Base-by-base conservation (phyloP, 2,329 filamentous ascomycete species). In the Pseudopithomyces maydicus region DNA sequence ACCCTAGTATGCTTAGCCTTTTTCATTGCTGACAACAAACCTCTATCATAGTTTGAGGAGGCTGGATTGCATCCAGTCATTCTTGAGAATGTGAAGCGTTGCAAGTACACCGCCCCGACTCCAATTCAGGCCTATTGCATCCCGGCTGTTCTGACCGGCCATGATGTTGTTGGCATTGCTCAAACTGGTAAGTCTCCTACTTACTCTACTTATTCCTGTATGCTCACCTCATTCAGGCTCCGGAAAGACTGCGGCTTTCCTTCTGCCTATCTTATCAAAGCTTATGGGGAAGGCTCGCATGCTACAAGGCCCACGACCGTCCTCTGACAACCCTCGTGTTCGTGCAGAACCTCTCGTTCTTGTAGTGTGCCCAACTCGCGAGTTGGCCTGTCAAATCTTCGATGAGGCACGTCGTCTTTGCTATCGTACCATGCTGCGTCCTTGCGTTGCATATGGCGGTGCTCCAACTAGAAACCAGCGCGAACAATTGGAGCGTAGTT, bases 211-310 rank as follows among this genome's bases (percentile, higher is more conserved):
- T 42, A 11, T 20, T 50, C 23, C 3, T 48, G 32, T 38, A 51
- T 44, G 44, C 55, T 60, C 33, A 63, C 44, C 29, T 29, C 1
- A 17, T 2, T n/a, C 19, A 97, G 94, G 95, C 19, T 98, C 94
- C 23, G 95, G 95, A 51, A 99, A 99, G 82, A 99, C 95, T 0
- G 94, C 90, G 0, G 93, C 95, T 0, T 99, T 95, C 71, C 78
- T 99, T 4, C 86, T 97, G 54, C 95, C 95, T 0, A 90, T 96
- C 57, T 71, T 98, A 50, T 96, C 92, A 58, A 90, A 90, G 74
- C 79, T 99, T 20, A 97, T 98, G 92, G 95, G 95, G 23, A 98
- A 98, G 79, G 92, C 90, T 6, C 95, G 92, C 79, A 93, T 92
- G 77, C 80, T 97, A 6, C 88, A 89, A 1, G 93, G 91, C 5